Base-by-base conservation (phyloP, 352 stramenopile genomes). In the Pseudoperonospora humuli region DNA sequence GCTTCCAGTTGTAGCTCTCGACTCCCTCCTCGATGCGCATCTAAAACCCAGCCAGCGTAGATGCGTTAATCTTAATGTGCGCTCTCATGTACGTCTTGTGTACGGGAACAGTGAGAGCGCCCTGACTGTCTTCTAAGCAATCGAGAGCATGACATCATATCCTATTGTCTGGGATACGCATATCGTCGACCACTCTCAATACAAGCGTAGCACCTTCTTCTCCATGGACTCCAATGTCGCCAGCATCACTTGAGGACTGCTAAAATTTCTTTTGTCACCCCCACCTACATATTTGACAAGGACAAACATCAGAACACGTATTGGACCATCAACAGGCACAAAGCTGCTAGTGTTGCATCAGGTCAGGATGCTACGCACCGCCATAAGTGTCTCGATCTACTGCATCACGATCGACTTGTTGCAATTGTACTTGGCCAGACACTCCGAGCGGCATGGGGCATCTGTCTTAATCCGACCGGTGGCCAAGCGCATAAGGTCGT, bases 391-490 rank as follows among this genome's bases (percentile, higher is more conserved):
- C 57, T 93, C 76, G 31, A 95, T 88, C 62, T 95, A 83, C 51
- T 95, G 83, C 57, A 87, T 35, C 9, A 95, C 76, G 49, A 95
- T 89, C 7, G 84, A 81, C 40, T 93, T 94, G 67, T 95, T 95
- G 66, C 79, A 92, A n/a, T 99, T 99, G 88, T 99, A 99, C 88
- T 99, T 99, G 48, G 95, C 87, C 27, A 96, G 79, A 64, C 95
- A 83, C 70, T 99, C 95, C 37, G 86, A 96, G 70, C 95, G 81
- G 80, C 93, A 98, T 29, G 95, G 95, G 24, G 95, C 95, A 37
- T 95, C 95, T 11, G 96, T 99, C 93, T 99, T 99, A 81, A 99
- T 99, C 81, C 99, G 90, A 34, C 96, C 96, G 9, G 95, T 96
- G 65, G 82, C 97, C 31, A 99, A 71, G 57, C 96, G n/a, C n/a